Evolutionary conservation across 164 flowering plant species (phyloP).

Genomic region (Magnolia changhungtana): DNA sequence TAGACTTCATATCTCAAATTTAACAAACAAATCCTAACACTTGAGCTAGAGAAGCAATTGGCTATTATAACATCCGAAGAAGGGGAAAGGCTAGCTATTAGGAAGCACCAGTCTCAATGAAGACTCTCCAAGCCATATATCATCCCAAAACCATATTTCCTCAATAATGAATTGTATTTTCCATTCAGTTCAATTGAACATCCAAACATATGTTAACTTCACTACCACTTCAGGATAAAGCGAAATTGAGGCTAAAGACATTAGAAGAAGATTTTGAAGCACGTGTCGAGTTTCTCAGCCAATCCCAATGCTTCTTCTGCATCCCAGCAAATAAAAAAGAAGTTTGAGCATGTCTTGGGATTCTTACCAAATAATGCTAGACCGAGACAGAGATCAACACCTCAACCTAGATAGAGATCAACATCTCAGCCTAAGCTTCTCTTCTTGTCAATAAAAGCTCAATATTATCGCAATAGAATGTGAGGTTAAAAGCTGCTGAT

Average conservation of each 20-base stretch:
- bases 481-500: slow-evolving; percentile 18
- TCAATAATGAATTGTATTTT: too few relatives aligned
- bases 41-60: too few relatives aligned
- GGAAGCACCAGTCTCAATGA: too few relatives aligned
- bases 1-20: too few relatives aligned
- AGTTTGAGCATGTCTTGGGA: slow-evolving; percentile 26
- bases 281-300: slow-evolving; percentile 31
- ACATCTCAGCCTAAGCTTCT: slow-evolving; percentile 64
- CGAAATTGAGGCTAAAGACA: slow-evolving; percentile 69
- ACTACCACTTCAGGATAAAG: slow-evolving; percentile 54
- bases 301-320: slow-evolving; percentile 23
- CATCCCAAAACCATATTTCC: too few relatives aligned
- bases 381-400: slow-evolving; percentile 54
- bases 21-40: too few relatives aligned
- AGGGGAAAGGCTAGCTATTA: too few relatives aligned
- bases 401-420: too few relatives aligned
- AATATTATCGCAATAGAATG: slow-evolving; percentile 35
- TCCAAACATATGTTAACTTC: too few relatives aligned
- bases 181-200: too few relatives aligned
- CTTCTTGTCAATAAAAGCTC: slow-evolving; percentile 26
- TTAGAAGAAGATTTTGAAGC: slow-evolving; percentile 77
- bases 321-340: slow-evolving; percentile 31
- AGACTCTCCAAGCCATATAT: too few relatives aligned
- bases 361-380: slow-evolving; percentile 47
- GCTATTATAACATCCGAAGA: too few relatives aligned